Base-by-base conservation (phyloP, 345 rosid genomes). In the Raphanus sativus region DNA sequence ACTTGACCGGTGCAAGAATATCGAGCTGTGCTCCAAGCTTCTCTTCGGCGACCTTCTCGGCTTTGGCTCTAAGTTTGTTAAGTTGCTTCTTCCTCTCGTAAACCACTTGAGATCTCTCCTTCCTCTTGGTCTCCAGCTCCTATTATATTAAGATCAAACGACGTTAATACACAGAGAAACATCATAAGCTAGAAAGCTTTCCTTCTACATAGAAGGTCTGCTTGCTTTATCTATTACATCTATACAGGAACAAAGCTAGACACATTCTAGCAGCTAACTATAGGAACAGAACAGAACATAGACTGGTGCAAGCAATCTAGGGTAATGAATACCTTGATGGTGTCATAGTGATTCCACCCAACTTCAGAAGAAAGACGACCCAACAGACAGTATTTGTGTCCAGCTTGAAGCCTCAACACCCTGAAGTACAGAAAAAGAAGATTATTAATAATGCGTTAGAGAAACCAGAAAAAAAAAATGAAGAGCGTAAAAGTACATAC, bases 261-360 rank as follows among this genome's bases (percentile, higher is more conserved):
- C 69, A 62, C 61, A 13, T 30, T 17, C 48, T 16, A 71, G 21
- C 11, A 16, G 68, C 21, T 45, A 1, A 54, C 6, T 3, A 26
- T 25, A 56, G 17, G 6, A 15, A 36, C 4, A 61, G 10, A 71
- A 61, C 25, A 62, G 38, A 62, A 9, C 17, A 62, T 11, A 63
- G 16, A 15, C 40, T 48, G 10, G 62, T 7, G 6, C n/a, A 62
- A 11, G 15, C 52, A 50, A 45, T 16, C 21, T 28, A 17, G 25
- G 17, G 29, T 12, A 9, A 54, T 32, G 40, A 58, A 24, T 48
- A 90, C 96, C 90, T 77, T 92, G 80, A 92, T 89, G 75, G 89
- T 90, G 63, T 90, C 98, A 62, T 88, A 88, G 75, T 89, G 87
- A 75, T 92, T 92, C 96, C 96, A 92, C 64, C 94, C 90, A 54